Base-by-base conservation (phyloP, 495 filamentous ascomycete genomes). In the Acidomyces sp. region DNA sequence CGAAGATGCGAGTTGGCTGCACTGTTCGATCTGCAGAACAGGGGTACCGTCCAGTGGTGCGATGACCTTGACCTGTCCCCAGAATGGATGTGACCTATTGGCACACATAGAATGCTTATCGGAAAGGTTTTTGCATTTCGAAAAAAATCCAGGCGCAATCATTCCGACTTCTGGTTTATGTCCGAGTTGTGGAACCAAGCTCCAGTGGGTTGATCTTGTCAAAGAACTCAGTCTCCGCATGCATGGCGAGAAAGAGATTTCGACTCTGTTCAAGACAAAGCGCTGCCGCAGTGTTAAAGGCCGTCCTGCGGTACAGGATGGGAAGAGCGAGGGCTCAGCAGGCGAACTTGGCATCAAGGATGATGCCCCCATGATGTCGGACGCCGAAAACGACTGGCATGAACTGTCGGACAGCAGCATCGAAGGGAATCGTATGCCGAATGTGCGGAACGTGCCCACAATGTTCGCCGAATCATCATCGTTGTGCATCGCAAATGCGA, bases 91-190 rank as follows among this genome's bases (percentile, higher is more conserved):
- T 48, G 68, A 71, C 46, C 67, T 75, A 18, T 68, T 71, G 4
- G 76, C 70, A 12, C 90, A 97, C 60, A 37, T 94, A 25, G 64
- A 67, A 2, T 97, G 90, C 62, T 73, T 93, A 55, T 77, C 84
- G 22, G 57, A 58, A 15, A 63, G 64, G 20, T 77, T 95, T 36
- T 59, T 88, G 4, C 49, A 59, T 0, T 50, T 50, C 10, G 61
- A 64, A 18, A 48, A 51, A 25, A 59, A 64, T 2, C 48, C 53
- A 0, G 64, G 67, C 11, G 56, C 52, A 0, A 55, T 93, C 2
- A 46, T 94, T 3, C 88, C 90, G 0, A 68, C 68, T 3, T 51
- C 66, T 6, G 88, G 88, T 1, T 58, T 49, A 3, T 97, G 90
- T 62, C 85, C 85, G 1, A 58, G 56, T 28, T 97, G 90, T 55